Evolutionary conservation across 768 basidiomycete genomes (phyloP).

Genomic region (Boletus coccyginus): DNA sequence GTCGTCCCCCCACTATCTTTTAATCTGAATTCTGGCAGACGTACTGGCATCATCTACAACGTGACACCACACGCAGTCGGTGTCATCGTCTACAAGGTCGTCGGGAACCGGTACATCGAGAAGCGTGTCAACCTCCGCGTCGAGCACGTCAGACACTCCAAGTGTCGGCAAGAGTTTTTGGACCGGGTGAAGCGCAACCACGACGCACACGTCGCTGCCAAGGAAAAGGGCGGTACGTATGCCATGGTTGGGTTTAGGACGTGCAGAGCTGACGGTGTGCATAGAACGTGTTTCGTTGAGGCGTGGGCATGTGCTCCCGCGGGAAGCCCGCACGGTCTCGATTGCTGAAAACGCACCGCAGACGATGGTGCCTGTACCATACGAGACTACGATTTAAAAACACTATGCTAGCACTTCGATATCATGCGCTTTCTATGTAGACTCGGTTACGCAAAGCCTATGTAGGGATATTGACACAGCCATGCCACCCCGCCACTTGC

Average conservation of each 20-base stretch:
- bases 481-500: constrained; percentile 2
- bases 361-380: constrained; percentile 89
- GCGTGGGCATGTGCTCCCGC: constrained; percentile 81
- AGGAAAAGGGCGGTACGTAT: constrained; percentile 80
- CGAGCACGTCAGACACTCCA: constrained; percentile 95
- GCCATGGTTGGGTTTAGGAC: not conserved
- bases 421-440: too few relatives aligned
- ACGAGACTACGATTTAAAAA: constrained; percentile 93
- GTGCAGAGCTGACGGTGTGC: not conserved
- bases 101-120: constrained; percentile 98
- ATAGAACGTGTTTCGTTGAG: constrained; percentile 80
- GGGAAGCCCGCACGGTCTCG: constrained; percentile 75
- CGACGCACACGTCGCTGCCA: constrained; percentile 76
- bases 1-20: not conserved
- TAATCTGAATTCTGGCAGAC: constrained; percentile 46
- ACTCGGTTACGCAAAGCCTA: not conserved
- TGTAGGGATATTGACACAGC: constrained; percentile 4
- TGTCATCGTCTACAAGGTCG: constrained; percentile 97
- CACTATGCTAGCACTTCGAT: constrained; percentile 19
- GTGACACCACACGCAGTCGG: constrained; percentile 93
- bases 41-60: constrained; percentile 98
- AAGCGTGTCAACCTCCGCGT: constrained; percentile 98
- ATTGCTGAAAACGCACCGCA: constrained; percentile 75
- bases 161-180: constrained; percentile 96
- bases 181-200: constrained; percentile 94